Conservation (phyloP, 23 red algal species). For the Cyanidium caldarium region DNA sequence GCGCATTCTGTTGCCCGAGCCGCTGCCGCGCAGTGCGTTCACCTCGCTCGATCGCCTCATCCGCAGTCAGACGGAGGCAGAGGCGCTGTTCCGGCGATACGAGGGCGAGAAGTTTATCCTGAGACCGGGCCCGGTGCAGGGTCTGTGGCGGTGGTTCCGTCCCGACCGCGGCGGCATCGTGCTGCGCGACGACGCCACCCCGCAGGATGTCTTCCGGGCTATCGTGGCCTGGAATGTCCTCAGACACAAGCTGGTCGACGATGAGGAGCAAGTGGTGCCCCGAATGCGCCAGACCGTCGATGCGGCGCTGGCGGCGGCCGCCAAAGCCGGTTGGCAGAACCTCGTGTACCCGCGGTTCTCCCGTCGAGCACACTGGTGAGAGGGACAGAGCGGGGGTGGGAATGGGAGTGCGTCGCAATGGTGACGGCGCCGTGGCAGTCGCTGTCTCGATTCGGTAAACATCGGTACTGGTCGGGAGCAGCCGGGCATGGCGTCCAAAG, state of each 20-base stretch:
- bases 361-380: neutral
- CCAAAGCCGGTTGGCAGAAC: neutral
- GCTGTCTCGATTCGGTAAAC: neutral
- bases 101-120: slow-evolving; percentile 44
- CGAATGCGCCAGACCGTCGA: neutral
- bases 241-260: neutral
- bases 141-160: neutral
- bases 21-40: slow-evolving; percentile 34
- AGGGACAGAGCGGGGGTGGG: no score
- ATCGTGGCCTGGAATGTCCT: slow-evolving; percentile 26
- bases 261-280: neutral
- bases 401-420: no score
- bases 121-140: slow-evolving; percentile 1
- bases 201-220: slow-evolving; percentile 59
- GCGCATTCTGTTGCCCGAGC: slow-evolving; percentile 54
- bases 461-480: neutral
- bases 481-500: neutral
- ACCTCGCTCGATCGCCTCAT: slow-evolving; percentile 35
- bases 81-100: slow-evolving; percentile 30
- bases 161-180: slow-evolving; percentile 15
- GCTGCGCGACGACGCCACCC: slow-evolving; percentile 43
- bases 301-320: neutral
- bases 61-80: slow-evolving; percentile 33
- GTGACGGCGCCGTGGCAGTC: no score
- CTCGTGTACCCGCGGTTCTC: neutral